Conservation (phyloP, 495 filamentous ascomycete genomes). For the Hyphodiscus hymeniophilus region DNA sequence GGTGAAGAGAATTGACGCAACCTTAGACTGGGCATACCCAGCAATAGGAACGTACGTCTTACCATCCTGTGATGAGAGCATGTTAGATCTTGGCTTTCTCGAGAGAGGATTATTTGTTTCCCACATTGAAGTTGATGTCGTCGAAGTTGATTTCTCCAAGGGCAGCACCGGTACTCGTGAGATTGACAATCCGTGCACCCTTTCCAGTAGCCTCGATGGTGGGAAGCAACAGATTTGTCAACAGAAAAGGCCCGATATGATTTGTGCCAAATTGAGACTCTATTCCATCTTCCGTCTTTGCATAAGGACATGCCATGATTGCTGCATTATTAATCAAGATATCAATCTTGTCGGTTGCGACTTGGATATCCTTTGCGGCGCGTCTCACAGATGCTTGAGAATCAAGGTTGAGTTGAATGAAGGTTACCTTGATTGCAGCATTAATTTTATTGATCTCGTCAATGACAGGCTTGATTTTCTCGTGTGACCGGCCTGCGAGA, state of each 20-base stretch:
- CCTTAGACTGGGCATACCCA: conserved; percentile 43
- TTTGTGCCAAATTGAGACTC: conserved; percentile 54
- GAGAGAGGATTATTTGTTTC: neutral
- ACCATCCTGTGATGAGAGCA: neutral
- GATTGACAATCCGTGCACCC: conserved; percentile 33
- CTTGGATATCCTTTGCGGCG: conserved; percentile 39
- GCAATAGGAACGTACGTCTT: conserved; percentile 35
- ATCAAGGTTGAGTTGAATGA: conserved; percentile 38
- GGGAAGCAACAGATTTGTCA: conserved; percentile 45
- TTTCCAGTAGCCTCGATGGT: conserved; percentile 26
- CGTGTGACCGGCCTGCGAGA: conserved; percentile 31
- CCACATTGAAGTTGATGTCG: conserved; percentile 17
- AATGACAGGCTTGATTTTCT: conserved; percentile 33
- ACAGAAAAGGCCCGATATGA: conserved; percentile 50
- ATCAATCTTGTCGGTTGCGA: conserved; percentile 47
- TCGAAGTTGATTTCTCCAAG: conserved; percentile 21
- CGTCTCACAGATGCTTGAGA: conserved; percentile 36
- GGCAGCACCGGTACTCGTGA: conserved; percentile 28
- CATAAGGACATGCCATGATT: conserved; percentile 26
- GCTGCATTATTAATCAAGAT: conserved; percentile 61
- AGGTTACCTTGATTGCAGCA: conserved; percentile 16
- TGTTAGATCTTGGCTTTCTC: neutral
- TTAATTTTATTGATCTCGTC: conserved; percentile 13
- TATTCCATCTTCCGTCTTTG: conserved; percentile 23
- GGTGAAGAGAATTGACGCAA: conserved; percentile 44